Base-by-base conservation (phyloP, 1,284 basidiomycete species). In the Violaceomyces palustris region DNA sequence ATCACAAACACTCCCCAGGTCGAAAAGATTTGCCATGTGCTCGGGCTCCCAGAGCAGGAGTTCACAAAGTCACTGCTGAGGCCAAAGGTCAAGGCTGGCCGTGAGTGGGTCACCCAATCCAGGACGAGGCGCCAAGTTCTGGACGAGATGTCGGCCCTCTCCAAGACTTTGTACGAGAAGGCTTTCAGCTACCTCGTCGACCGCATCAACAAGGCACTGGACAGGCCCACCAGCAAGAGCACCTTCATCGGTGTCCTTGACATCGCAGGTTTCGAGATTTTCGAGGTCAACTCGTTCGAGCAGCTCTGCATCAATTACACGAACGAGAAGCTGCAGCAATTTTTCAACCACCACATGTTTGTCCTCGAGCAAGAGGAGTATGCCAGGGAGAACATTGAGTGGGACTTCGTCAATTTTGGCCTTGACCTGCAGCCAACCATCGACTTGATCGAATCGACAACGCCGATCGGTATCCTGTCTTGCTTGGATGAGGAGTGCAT, bases 311-410 rank as follows among this genome's bases (percentile, higher is more conserved):
- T 99, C 82, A 99, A 99, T 74, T 96, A 90, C 72, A 98, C 94
- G 32, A 98, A 98, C 77, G 70, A 73, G 35, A 70, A 66, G 55
- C 60, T 73, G 15, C 70, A 73, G 45, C 70, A 74, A 37, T 74
- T 74, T 48, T 74, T 74, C 82, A 99, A 98, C 72, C 91, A 97
- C 75, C 94, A 98, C 75, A 98, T 98, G 94, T 98, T 99, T 74
- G 91, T 96, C 11, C 82, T 98, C 29, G 94, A 99, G 77, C 94
- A 99, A 74, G 93, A 99, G 73, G 94, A 99, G 75, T 98, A 99
- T 75, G 82, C 89, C 11, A 83, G 94, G 21, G 94, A 99, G 74
- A 86, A 86, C 32, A 99, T 99, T 74, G 85, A 93, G 52, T 99
- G 94, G 94, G 86, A 94, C 71, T 97, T 94, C 71, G 86, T 96